A percentile compares a stretch with the other conserved stretches of the same genome.
Evolutionary conservation across 163 green algal genomes (phyloP).

Genomic region (Scenedesmus sp.): DNA sequence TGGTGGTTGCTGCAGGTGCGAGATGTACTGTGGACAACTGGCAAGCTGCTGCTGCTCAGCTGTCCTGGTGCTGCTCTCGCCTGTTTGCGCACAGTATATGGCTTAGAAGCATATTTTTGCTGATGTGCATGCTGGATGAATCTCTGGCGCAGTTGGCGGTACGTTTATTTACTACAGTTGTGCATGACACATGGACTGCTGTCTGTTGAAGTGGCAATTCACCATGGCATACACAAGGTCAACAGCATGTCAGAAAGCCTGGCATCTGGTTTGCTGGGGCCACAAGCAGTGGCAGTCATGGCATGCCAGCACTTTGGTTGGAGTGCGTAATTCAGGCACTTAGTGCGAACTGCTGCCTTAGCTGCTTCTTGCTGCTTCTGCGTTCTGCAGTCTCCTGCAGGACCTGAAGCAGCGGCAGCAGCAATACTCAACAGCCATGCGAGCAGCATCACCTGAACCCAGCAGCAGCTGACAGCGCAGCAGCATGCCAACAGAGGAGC

Average conservation of each 20-base stretch:
- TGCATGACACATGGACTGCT: background rate
- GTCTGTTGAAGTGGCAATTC: background rate
- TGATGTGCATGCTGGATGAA: background rate
- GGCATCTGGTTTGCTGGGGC: background rate
- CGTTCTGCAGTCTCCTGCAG: background rate
- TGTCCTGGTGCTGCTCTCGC: background rate
- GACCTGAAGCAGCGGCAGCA: background rate
- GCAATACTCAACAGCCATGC: background rate
- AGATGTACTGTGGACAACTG: background rate
- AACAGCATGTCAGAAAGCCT: background rate
- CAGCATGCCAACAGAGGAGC: background rate
- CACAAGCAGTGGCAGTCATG: background rate
- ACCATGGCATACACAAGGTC: background rate
- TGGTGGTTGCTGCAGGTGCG: background rate
- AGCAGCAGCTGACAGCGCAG: slow-evolving; percentile 20
- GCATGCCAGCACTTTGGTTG: background rate
- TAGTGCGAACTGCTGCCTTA: background rate
- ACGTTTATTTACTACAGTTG: background rate
- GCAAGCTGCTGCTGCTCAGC: slow-evolving; percentile 1
- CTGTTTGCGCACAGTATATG: background rate
- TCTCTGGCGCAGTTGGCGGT: background rate
- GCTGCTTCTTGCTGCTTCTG: background rate
- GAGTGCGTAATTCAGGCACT: background rate
- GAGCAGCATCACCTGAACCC: background rate
- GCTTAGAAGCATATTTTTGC: background rate